A percentile compares a stretch with the other conserved stretches of the same genome.
Conservation (phyloP, 768 basidiomycete species). For the Suillus subluteus region DNA sequence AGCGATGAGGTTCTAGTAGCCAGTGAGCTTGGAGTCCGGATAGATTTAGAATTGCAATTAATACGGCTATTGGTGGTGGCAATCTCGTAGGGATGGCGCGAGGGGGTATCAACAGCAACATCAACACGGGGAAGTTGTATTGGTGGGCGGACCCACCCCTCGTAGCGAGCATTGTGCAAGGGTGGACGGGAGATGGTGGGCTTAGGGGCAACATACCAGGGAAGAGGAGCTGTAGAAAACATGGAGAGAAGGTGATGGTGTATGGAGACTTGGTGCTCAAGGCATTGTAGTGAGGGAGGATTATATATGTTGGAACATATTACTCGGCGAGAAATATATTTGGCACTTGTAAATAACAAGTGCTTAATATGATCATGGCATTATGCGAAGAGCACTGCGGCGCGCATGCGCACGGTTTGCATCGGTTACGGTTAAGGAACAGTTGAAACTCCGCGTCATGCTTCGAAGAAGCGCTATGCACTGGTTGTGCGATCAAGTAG, state of each 20-base stretch:
- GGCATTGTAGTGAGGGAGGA: not conserved
- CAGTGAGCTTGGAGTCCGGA: not conserved
- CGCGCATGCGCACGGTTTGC: too few relatives aligned
- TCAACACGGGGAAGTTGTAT: not conserved
- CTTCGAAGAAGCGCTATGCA: too few relatives aligned
- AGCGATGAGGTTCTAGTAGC: not conserved
- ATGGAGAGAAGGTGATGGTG: not conserved
- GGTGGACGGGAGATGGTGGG: not conserved
- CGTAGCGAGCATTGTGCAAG: slow-evolving; percentile 4
- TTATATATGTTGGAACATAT: too few relatives aligned
- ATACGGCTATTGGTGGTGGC: not conserved
- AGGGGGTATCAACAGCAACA: not conserved
- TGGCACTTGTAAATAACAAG: too few relatives aligned
- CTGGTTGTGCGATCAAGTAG: too few relatives aligned
- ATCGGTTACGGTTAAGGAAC: too few relatives aligned
- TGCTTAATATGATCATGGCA: too few relatives aligned
- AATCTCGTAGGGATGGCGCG: not conserved
- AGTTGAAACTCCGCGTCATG: too few relatives aligned
- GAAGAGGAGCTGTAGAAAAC: not conserved
- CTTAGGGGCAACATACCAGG: not conserved
- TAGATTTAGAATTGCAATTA: not conserved
- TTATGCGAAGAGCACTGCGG: too few relatives aligned
- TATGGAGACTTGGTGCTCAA: not conserved
- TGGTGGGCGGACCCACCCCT: not conserved
- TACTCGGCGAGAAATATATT: too few relatives aligned